Conservation (phyloP, 768 basidiomycete genomes). For the Galerina sulciceps region DNA sequence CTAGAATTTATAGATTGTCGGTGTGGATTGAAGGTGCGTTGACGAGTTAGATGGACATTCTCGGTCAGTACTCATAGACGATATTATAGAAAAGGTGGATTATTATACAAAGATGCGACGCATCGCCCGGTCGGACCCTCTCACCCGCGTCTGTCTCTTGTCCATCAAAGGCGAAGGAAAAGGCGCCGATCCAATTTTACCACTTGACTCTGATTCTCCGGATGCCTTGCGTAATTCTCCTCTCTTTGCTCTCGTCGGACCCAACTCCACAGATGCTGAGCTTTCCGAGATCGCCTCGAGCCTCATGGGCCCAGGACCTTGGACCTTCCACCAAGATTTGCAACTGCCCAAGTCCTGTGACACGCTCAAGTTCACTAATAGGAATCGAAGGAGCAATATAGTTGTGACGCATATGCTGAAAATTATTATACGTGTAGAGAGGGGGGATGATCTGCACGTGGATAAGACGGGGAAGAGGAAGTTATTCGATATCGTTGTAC, state of each 20-base stretch:
- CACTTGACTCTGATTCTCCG: constrained; percentile 72
- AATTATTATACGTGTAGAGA: constrained; percentile 80
- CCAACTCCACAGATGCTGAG: constrained; percentile 42
- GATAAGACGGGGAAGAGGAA: constrained; percentile 80
- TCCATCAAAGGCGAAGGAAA: constrained; percentile 61
- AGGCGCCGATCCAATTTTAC: constrained; percentile 67
- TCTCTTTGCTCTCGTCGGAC: constrained; percentile 51
- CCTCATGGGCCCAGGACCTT: constrained; percentile 84
- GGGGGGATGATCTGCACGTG: constrained; percentile 68
- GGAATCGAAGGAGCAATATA: constrained; percentile 77
- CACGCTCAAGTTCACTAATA: constrained; percentile 76
- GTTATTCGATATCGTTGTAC: constrained; percentile 85
- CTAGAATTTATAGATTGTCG: constrained; percentile 76
- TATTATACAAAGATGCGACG: constrained; percentile 75
- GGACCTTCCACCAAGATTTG: constrained; percentile 75
- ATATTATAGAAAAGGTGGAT: constrained; percentile 70
- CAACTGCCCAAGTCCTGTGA: constrained; percentile 69
- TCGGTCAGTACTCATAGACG: neutral
- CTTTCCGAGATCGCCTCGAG: constrained; percentile 59
- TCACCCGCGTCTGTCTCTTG: constrained; percentile 64
- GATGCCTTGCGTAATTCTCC: constrained; percentile 72
- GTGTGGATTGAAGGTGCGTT: constrained; percentile 80
- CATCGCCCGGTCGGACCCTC: constrained; percentile 70
- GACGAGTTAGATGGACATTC: neutral
- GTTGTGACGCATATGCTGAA: constrained; percentile 78